Conservation (phyloP, 768 basidiomycete genomes). For the Rhodotorula babjevae region DNA sequence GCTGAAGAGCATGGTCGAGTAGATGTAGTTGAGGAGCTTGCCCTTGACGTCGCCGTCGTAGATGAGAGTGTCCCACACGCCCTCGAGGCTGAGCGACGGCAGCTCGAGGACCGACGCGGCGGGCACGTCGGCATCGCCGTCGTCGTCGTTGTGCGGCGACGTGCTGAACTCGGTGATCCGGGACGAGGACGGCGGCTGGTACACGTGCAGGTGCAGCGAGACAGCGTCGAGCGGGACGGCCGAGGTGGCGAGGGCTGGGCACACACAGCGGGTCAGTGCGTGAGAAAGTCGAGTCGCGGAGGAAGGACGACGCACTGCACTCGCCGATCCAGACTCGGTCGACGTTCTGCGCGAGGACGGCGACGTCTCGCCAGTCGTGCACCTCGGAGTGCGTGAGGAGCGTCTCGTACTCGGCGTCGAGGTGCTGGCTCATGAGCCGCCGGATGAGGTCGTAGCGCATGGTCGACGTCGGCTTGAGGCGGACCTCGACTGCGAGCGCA, state of each 20-base stretch:
- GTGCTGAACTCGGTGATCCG: constrained; percentile 59
- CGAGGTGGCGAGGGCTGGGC: constrained; percentile 12
- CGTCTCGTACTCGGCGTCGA: constrained; percentile 58
- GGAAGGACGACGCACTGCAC: constrained; percentile 44
- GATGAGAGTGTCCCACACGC: constrained; percentile 80
- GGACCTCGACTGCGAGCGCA: constrained; percentile 66
- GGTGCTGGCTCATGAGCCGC: constrained; percentile 58
- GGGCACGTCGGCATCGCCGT: constrained; percentile 69
- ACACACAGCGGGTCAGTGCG: neutral
- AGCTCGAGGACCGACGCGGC: constrained; percentile 86
- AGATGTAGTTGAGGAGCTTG: constrained; percentile 80
- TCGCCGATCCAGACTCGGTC: constrained; percentile 70
- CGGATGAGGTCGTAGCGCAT: constrained; percentile 71
- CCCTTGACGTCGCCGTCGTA: constrained; percentile 77
- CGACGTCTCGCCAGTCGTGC: constrained; percentile 72
- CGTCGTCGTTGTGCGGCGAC: constrained; percentile 47
- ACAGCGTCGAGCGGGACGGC: constrained; percentile 21
- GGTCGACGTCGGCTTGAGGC: constrained; percentile 63
- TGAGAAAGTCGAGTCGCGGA: too few species aligned
- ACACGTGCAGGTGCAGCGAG: constrained; percentile 73
- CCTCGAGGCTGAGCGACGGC: constrained; percentile 76
- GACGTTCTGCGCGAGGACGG: constrained; percentile 66
- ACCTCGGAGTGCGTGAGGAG: constrained; percentile 67
- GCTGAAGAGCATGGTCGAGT: constrained; percentile 86
- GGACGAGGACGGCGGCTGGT: constrained; percentile 70